phyloP scores from a whole-genome alignment of 1,139 yeast genomes.

The Suzukiozyma palmioleophila region DNA sequence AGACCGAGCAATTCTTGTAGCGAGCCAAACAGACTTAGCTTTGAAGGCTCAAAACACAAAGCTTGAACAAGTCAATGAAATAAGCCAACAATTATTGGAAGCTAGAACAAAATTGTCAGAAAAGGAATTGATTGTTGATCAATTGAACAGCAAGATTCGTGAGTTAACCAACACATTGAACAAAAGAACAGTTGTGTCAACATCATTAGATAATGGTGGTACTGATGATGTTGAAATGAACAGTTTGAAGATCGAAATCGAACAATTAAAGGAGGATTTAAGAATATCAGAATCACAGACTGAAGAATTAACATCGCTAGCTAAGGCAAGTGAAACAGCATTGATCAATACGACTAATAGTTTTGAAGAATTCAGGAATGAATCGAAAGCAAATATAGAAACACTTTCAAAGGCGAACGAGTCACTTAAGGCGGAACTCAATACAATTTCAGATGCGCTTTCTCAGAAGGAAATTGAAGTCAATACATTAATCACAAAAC shows the following conservation, averaged over 20 bases:
- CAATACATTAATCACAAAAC: conserved; percentile 11
- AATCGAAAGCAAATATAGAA: conserved; percentile 20
- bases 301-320: conserved; percentile 33
- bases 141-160: conserved; percentile 21
- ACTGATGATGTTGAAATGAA: conserved; percentile 4
- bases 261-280: conserved; percentile 34
- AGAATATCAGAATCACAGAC: conserved; percentile 37
- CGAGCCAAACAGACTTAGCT: conserved; percentile 53
- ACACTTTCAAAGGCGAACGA: conserved; percentile 21
- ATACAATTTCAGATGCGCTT: conserved; percentile 14
- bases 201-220: conserved; percentile 5
- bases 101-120: conserved; percentile 36
- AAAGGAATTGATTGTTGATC: conserved; percentile 22
- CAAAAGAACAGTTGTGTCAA: background rate
- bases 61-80: conserved; percentile 56
- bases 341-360: conserved; percentile 34
- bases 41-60: conserved; percentile 62
- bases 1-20: conserved; percentile 41
- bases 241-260: conserved; percentile 21
- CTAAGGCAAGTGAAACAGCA: conserved; percentile 41
- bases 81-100: conserved; percentile 38
- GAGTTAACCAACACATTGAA: conserved; percentile 12
- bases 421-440: conserved; percentile 17
- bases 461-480: conserved; percentile 14
- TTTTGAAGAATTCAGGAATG: conserved; percentile 31